These are phyloP conservation scores for Blastomyces emzantsi DNA, from an alignment of 2,329 filamentous ascomycete species.

Conservation along the genomic window DNA sequence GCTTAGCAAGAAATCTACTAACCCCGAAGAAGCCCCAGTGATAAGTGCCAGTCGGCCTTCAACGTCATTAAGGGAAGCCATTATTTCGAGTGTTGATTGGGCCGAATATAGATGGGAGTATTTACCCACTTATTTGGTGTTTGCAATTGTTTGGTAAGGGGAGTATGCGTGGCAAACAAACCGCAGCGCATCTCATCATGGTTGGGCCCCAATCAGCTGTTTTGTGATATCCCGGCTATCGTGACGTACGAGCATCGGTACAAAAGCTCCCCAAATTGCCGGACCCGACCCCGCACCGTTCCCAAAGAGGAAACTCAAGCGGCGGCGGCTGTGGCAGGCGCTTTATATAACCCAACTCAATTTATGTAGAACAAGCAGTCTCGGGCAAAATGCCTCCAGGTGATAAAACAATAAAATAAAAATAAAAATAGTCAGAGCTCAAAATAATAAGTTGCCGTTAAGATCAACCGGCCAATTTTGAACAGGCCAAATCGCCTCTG, in stretches of 20 bases:
- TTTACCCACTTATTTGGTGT: not conserved
- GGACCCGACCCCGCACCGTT: conserved; percentile 6
- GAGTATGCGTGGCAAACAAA: not conserved
- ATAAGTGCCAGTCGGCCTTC: conserved; percentile 49
- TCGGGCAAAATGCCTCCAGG: not conserved
- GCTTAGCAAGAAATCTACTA: conserved; percentile 18
- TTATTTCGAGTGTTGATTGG: conserved; percentile 16
- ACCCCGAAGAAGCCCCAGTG: conserved; percentile 55
- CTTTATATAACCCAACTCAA: not conserved
- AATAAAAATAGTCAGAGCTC: conserved; percentile 4
- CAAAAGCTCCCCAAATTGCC: conserved; percentile 1
- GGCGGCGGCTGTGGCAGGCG: not conserved
- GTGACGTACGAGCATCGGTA: not conserved
- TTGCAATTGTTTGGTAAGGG: not conserved
- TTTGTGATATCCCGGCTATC: not conserved
- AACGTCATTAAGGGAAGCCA: conserved; percentile 38
- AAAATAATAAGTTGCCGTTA: conserved; percentile 25
- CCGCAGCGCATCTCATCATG: not conserved
- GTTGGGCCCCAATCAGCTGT: not conserved
- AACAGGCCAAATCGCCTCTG: conserved; percentile 30
- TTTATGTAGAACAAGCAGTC: not conserved
- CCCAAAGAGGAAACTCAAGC: conserved; percentile 9
- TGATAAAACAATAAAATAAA: conserved; percentile 1
- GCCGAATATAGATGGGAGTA: not conserved
- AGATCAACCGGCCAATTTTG: conserved; percentile 34